Evolutionary conservation across 306 rosid genomes (phyloP).

Genomic region (Casuarina equisetifolia): DNA sequence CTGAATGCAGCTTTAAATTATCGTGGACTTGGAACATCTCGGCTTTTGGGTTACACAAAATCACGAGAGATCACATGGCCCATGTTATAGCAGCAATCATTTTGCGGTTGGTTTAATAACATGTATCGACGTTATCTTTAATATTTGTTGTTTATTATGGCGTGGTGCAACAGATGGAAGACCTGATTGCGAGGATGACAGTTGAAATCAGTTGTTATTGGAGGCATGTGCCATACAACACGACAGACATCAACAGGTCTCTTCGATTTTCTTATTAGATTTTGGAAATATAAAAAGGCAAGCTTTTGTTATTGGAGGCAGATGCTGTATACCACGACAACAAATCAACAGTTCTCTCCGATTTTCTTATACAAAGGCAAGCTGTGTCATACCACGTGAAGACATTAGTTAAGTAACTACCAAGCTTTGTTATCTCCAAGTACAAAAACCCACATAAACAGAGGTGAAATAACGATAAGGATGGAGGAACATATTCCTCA

Average conservation of each 20-base stretch:
- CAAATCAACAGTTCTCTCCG: not conserved
- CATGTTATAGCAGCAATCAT: not conserved
- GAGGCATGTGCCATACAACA: constrained; percentile 1
- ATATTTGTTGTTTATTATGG: not conserved
- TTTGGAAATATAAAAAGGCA: not conserved
- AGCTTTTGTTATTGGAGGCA: constrained; percentile 1
- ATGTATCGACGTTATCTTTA: not conserved
- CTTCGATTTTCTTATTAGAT: not conserved
- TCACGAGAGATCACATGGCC: no score
- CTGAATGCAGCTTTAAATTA: no score
- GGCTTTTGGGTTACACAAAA: no score
- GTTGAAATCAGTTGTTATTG: not conserved
- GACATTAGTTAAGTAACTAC: not conserved
- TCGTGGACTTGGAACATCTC: no score
- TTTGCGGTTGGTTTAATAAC: not conserved
- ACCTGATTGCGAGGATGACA: not conserved
- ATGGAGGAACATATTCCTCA: no score
- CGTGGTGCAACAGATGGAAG: not conserved
- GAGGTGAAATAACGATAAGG: not conserved
- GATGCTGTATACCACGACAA: not conserved
- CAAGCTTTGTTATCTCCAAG: not conserved
- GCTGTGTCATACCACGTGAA: not conserved
- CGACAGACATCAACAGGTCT: not conserved
- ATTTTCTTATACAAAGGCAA: not conserved
- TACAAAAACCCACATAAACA: not conserved